Base-by-base conservation (phyloP, 768 basidiomycete species). In the Rhodotorula kratochvilovae region DNA sequence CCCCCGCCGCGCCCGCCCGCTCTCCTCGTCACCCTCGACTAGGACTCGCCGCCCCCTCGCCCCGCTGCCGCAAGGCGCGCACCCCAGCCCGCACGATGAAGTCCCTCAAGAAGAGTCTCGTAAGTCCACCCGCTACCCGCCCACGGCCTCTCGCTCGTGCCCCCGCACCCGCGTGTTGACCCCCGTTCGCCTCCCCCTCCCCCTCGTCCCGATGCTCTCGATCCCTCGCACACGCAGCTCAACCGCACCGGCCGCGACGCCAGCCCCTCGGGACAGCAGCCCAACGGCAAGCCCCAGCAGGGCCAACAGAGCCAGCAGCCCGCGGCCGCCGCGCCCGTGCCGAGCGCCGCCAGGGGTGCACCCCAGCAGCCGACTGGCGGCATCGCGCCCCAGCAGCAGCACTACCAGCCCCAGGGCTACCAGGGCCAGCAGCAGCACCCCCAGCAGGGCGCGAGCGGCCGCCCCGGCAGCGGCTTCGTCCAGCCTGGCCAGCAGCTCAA, bases 51-150 rank as follows among this genome's bases (percentile, higher is more conserved):
- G 50, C 16, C 46, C 17, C 48, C 29, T 21, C 17, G 63, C 35
- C 36, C 43, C 23, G 48, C 67, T 10, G 23, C 19, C 17, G 17
- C 25, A 21, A 1, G 21, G 53, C n/a, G 6, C 39, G 27, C 45
- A 7, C 53, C 3, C 51, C 17, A 25, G 61, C 25, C 39, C 21
- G 11, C 65, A 76, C 61, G 33, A 81, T 81, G 81, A 82, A 82
- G 78, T 79, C 79, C 4, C 75, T 82, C 63, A 82, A 82, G 76
- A 82, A 82, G 74, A 78, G 78, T n/a, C 80, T 81, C 78, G 81
- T 82, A 55, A 77, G 81, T 79, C 42, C 39, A 1, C 25, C 21
- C 39, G 0, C 29, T 13, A 61, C 21, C 51, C 19, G 25, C 39
- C 23, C 33, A 12, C 31, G 23, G 21, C 19, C 33, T 55, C 31